These are phyloP conservation scores for Pseudopyrenochaeta lycopersici DNA, from an alignment of 2,329 filamentous ascomycete species.

Conservation along the genomic window DNA sequence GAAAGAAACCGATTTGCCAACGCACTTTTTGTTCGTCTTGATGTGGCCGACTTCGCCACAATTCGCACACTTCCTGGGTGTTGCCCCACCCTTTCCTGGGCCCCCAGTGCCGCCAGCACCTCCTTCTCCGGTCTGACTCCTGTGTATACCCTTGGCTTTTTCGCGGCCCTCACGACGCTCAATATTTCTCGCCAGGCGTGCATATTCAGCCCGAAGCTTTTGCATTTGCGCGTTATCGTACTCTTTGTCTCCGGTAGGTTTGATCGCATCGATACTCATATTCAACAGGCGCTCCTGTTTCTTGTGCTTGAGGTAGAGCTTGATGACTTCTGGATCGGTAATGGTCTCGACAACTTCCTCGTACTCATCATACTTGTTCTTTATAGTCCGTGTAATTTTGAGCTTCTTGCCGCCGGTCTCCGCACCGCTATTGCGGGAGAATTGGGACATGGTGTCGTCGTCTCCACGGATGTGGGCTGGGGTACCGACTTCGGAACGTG, in stretches of 20 bases:
- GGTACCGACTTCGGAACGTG: constrained; percentile 70
- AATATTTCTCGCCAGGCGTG: constrained; percentile 88
- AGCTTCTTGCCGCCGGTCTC: constrained; percentile 71
- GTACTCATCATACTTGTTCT: constrained; percentile 71
- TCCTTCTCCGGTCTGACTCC: constrained; percentile 52
- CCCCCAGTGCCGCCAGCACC: constrained; percentile 53
- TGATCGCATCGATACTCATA: constrained; percentile 73
- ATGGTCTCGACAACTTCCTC: constrained; percentile 48
- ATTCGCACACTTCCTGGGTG: constrained; percentile 90
- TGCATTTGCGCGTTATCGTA: constrained; percentile 69
- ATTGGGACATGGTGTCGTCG: constrained; percentile 70
- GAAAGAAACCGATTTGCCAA: not conserved
- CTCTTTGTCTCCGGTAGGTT: constrained; percentile 73
- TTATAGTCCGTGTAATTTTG: constrained; percentile 76
- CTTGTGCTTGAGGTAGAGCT: constrained; percentile 83
- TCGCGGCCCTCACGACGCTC: constrained; percentile 90
- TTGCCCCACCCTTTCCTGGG: constrained; percentile 59
- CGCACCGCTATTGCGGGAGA: constrained; percentile 62
- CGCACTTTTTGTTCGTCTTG: constrained; percentile 96
- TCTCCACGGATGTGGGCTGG: constrained; percentile 66
- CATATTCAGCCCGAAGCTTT: constrained; percentile 76
- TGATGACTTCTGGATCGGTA: constrained; percentile 85
- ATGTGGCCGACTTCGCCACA: constrained; percentile 97
- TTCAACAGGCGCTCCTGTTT: constrained; percentile 75
- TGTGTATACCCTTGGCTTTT: constrained; percentile 76